These are phyloP conservation scores for Gossypium davidsonii DNA, from an alignment of 441 rosid genomes.

Conservation along the genomic window DNA sequence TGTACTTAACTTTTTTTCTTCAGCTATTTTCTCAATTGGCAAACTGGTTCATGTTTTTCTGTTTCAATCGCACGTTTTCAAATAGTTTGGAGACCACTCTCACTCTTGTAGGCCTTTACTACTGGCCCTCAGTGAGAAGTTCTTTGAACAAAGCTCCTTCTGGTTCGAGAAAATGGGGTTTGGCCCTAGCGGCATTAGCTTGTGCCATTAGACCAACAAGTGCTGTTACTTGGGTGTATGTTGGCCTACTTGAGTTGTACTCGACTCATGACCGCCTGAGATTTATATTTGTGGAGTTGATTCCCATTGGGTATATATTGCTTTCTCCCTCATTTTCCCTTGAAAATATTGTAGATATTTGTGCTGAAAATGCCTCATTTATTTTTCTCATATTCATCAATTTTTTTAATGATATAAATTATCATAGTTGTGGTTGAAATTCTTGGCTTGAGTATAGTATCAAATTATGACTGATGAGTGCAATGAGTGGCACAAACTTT, in stretches of 20 bases:
- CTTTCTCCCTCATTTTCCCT: neutral
- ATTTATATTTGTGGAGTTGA: slow-evolving; percentile 55
- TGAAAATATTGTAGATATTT: neutral
- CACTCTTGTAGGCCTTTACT: slow-evolving; percentile 67
- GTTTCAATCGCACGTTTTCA: slow-evolving; percentile 81
- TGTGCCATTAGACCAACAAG: slow-evolving; percentile 88
- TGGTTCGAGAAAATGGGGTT: slow-evolving; percentile 59
- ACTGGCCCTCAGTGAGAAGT: slow-evolving; percentile 75
- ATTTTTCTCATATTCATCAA: neutral
- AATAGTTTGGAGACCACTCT: slow-evolving; percentile 87
- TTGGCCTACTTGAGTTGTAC: slow-evolving; percentile 71
- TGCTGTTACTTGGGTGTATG: slow-evolving; percentile 77
- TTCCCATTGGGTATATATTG: slow-evolving; percentile 68
- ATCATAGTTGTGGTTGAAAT: neutral
- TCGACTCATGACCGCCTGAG: slow-evolving; percentile 36
- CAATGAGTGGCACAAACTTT: neutral
- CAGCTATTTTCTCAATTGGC: slow-evolving; percentile 73
- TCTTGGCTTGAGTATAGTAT: neutral
- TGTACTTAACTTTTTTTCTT: slow-evolving; percentile 41
- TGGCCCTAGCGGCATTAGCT: slow-evolving; percentile 69
- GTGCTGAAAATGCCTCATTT: neutral
- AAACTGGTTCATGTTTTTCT: slow-evolving; percentile 91
- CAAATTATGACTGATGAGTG: neutral
- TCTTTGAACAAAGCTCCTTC: slow-evolving; percentile 33
- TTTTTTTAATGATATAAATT: neutral